A percentile compares a stretch with the other conserved stretches of the same genome.
Conservation (phyloP, 306 rosid species). For the Crotalaria pallida region DNA sequence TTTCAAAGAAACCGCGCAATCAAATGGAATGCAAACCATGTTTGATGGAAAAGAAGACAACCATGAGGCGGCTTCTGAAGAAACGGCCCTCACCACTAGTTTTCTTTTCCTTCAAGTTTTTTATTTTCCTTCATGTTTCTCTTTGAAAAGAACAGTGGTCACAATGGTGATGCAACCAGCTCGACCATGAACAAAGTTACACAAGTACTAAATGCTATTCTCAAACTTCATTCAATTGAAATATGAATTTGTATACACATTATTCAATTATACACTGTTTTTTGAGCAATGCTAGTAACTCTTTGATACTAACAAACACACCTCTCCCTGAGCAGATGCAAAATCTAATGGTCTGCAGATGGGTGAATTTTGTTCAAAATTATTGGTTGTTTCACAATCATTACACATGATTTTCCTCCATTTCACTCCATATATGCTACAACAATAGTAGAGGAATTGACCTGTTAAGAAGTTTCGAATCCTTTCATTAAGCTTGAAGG, state of each 20-base stretch:
- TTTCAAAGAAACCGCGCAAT: neutral
- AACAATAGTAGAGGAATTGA: conserved; percentile 10
- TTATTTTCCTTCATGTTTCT: no score
- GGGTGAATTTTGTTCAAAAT: conserved; percentile 4
- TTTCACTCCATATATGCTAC: conserved; percentile 13
- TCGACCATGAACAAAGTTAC: neutral
- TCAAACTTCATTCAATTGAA: neutral
- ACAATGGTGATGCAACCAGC: neutral
- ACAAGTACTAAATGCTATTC: neutral
- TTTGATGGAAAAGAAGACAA: neutral
- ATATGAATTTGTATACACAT: neutral
- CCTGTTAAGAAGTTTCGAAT: neutral
- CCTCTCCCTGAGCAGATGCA: conserved; percentile 1
- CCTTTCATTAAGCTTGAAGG: conserved; percentile 29
- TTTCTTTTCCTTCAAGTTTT: no score
- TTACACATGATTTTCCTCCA: neutral
- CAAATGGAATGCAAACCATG: neutral
- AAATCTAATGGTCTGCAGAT: conserved; percentile 7
- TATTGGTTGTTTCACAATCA: conserved; percentile 7
- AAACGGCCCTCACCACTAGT: no score
- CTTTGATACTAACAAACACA: neutral
- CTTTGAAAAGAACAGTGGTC: neutral
- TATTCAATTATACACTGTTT: conserved; percentile 18
- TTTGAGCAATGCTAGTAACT: neutral
- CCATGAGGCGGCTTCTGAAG: no score